Evolutionary conservation across 805 yeast genomes (phyloP), one percentile per base, ranked within the genome.

Genomic region (Brettanomyces bruxellensis): DNA sequence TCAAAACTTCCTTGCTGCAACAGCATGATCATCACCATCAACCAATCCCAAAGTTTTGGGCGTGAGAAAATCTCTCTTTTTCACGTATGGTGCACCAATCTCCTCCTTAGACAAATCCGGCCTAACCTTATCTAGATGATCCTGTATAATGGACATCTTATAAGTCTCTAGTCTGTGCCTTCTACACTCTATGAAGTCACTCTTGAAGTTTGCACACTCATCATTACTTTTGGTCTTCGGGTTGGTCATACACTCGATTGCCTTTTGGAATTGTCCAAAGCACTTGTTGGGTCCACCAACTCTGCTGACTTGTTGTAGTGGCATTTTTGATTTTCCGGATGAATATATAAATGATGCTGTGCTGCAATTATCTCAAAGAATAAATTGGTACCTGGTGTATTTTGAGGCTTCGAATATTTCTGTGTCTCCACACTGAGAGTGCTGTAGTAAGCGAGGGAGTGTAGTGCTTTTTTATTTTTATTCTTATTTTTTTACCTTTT

Each of bases 221-320:
- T 60, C 60, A 43, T 57, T 59, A 28, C 55, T 55, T 34, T 54
- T 50, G 5, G 61, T 59, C n/a, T 57, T 55, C 28, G 57, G 55
- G 43, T 57, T 63, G 8, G 70, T 66, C 62, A 66, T 59, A 47
- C 70, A 66, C 53, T 66, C 70, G 23, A 66, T 55, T 5, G 67
- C 68, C 45, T 62, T 60, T 48, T 66, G 70, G 48, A 65, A 66
- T 32, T 60, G 58, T 28, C 64, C 66, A 52, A 65, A 66, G 52
- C 70, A 66, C 45, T 56, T 61, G 57, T 59, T 64, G 40, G 70
- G 70, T 25, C 68, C 70, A 22, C 70, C 69, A 43, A 56, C 57
- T 49, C 64, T 56, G 44, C 65, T 57, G 34, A 62, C 59, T 52
- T 62, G 66, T 47, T 59, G 65, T 45, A 61, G 55, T 42, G 66